Conservation (phyloP, 2,329 filamentous ascomycete species). For the Fusarium paranaense region DNA sequence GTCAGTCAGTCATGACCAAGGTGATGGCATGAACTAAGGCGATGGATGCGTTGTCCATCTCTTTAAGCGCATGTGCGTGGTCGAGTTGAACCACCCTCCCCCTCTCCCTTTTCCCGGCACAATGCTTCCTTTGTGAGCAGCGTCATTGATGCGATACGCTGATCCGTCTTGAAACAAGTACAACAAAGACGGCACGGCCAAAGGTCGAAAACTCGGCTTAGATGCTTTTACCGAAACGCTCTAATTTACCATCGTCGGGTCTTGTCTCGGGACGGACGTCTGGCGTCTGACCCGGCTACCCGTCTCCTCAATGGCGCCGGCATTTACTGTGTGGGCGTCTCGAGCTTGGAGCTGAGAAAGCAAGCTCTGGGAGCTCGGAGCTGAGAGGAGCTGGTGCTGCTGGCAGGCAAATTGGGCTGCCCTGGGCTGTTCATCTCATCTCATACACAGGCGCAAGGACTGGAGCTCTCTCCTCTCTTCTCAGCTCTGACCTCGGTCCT, state of each 20-base stretch:
- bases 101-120: background rate
- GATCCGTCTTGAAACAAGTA: background rate
- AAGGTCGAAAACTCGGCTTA: background rate
- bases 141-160: background rate
- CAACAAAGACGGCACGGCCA: conserved; percentile 2
- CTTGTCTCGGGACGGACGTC: conserved; percentile 31
- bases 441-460: background rate
- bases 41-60: background rate
- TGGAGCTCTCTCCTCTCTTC: background rate
- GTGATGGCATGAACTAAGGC: background rate
- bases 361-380: conserved; percentile 1
- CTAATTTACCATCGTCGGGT: conserved; percentile 7
- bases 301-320: conserved; percentile 4
- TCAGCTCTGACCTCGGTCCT: conserved; percentile 7
- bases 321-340: background rate
- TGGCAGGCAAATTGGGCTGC: background rate
- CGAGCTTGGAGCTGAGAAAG: background rate
- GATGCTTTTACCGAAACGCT: conserved; percentile 10
- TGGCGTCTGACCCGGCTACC: conserved; percentile 18
- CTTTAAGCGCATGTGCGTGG: background rate
- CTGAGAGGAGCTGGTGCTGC: background rate
- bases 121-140: background rate
- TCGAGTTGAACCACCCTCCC: background rate
- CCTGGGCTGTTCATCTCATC: background rate
- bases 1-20: background rate